These are phyloP conservation scores for Wickerhamiella vanderwaltii DNA, from an alignment of 805 yeast genomes.

Conservation along the genomic window DNA sequence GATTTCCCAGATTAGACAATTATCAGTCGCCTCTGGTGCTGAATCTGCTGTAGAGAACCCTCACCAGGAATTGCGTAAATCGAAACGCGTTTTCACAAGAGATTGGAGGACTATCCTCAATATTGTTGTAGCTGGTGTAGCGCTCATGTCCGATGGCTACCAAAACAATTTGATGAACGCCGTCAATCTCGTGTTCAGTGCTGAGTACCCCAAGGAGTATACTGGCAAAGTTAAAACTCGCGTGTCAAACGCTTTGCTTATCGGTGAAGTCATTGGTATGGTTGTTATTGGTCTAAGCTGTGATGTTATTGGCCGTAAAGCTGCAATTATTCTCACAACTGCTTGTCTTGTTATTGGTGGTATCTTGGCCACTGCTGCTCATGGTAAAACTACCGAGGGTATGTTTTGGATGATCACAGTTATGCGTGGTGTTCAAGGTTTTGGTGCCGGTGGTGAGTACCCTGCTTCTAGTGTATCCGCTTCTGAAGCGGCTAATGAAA, in stretches of 20 bases:
- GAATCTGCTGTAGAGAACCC: background rate
- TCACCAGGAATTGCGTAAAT: background rate
- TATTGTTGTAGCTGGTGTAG: slow-evolving; percentile 59
- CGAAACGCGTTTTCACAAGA: slow-evolving; percentile 6
- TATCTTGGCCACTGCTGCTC: slow-evolving; percentile 55
- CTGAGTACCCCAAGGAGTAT: slow-evolving; percentile 35
- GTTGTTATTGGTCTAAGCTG: slow-evolving; percentile 51
- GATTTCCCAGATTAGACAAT: too few species aligned
- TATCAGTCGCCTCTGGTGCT: background rate
- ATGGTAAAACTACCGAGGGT: slow-evolving; percentile 45
- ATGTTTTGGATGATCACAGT: slow-evolving; percentile 70
- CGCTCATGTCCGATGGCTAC: slow-evolving; percentile 66
- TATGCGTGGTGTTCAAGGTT: slow-evolving; percentile 64
- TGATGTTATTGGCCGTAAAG: slow-evolving; percentile 54
- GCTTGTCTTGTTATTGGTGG: slow-evolving; percentile 51
- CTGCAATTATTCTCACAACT: slow-evolving; percentile 56
- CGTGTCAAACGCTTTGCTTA: slow-evolving; percentile 56
- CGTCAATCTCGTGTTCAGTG: slow-evolving; percentile 46
- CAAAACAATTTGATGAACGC: slow-evolving; percentile 65
- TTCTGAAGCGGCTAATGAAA: slow-evolving; percentile 61
- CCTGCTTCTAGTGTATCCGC: slow-evolving; percentile 59
- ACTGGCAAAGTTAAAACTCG: slow-evolving; percentile 41
- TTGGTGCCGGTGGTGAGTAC: slow-evolving; percentile 71
- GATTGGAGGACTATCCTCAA: slow-evolving; percentile 24
- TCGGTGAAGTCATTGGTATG: slow-evolving; percentile 63